Evolutionary conservation across 2,329 filamentous ascomycete genomes (phyloP), one percentile per base, ranked within the genome.

Genomic region (Septoria petroselini): DNA sequence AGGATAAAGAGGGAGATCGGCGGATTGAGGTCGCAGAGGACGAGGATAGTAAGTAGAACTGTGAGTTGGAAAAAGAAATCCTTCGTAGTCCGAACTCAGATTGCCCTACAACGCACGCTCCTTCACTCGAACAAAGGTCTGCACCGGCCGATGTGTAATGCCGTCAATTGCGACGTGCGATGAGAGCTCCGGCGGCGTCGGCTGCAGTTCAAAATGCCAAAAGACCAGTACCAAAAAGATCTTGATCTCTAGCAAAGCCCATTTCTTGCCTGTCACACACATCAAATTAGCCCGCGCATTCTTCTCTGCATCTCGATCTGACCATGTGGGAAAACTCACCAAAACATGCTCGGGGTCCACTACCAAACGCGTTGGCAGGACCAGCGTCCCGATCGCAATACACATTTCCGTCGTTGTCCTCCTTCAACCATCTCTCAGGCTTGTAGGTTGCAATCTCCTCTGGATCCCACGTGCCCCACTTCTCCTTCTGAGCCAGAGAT

Each of bases 131-230:
- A 66, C 30, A 49, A 65, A 68, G 21, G 57, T 63, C 41, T 62
- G 54, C 41, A 60, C 37, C 17, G 66, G 65, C 5, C 45, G 38
- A 51, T 62, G 62, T 11, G 64, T 67, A 3, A 68, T 34, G n/a
- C 52, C 54, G 45, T 68, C 66, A 7, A 54, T 38, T 2, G 57
- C 57, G 2, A 42, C 44, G 33, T 61, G 64, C 4, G 55, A 52
- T 6, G 52, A 48, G 3, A 66, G 52, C n/a, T 49, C 48, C n/a
- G 52, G 47, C 7, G 64, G 59, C 7, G 53, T 45, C 18, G 55
- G 50, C 29, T 52, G 37, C 1, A 69, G 39, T 37, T 66, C 58
- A 34, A 68, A 69, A 15, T 61, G 3, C 42, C 38, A 49, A 30
- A 49, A 49, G 1, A 49, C 15, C 30, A 49, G 33, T 4, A 39